Base-by-base conservation (phyloP, 768 basidiomycete genomes). In the Suillus placidus region DNA sequence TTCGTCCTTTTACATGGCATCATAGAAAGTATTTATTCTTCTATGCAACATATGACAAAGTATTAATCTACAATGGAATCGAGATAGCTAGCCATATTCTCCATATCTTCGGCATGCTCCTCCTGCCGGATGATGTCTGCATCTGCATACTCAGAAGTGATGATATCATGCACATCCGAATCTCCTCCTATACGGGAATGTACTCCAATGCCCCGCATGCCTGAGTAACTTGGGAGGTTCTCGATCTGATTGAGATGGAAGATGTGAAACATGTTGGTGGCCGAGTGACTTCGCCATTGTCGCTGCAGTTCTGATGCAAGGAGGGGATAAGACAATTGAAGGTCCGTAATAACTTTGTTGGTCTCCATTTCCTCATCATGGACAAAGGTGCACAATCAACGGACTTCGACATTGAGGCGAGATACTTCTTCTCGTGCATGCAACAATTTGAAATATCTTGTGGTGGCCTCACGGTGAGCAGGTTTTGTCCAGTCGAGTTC, bases 351-450 rank as follows among this genome's bases (percentile, higher is more conserved):
- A 5, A 37, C 60, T 14, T 52, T 20, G 3, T 45, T 49, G 1
- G 23, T 49, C 23, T 49, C 12, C 4, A 26, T n/a, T 49, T 49
- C 47, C 23, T 49, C 47, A 13, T 49, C 23, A 13, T 49, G 47
- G 47, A 49, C 5, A 12, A 49, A 49, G 10, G 47, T 49, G 5
- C 5, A 12, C 8, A 49, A 62, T 23, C 23, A 54, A 16, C 49
- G 23, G 12, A 68, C 52, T 47, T 68, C 65, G 45, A 63, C 52
- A 43, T 66, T 66, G 18, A 68, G 35, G 1, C 32, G 18, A n/a
- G 30, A 18, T 30, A 68, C 62, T 40, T 68, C 67, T 61, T 66
- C 67, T 26, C 35, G 23, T 0, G 67, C 66, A 42, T 47, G 37
- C 26, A 56, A 47, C 32, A 61, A 20, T 32, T 60, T 67, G 64